Base-by-base conservation (phyloP, 2,329 filamentous ascomycete species). In the Thielaviopsis euricoi region DNA sequence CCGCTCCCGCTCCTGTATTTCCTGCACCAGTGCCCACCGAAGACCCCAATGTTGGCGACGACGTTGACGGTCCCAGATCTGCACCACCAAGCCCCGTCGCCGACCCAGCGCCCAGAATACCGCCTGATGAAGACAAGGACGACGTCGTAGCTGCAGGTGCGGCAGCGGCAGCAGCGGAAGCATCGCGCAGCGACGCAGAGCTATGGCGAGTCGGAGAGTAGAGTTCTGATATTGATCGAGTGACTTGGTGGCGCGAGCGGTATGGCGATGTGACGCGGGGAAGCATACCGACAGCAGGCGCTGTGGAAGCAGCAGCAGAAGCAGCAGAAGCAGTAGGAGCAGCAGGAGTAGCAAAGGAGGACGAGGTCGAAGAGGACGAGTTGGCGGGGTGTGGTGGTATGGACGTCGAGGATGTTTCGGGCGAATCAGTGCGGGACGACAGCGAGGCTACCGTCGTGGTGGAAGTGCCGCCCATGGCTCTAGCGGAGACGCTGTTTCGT, bases 191-290 rank as follows among this genome's bases (percentile, higher is more conserved):
- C 9, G 52, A 58, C 6, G 56, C 33, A 15, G 59, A 40, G 17
- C 56, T 57, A 9, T 50, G 59, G 25, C 56, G 56, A 21, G 49
- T 55, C 33, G 77, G 75, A 40, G 75, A 73, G 23, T 76, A 71
- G 55, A 79, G 64, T 62, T 81, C 78, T 51, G 74, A 75, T 60
- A 81, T 73, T 52, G 80, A 82, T 37, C 77, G 74, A 61, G 73
- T 76, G 60, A 80, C 71, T 63, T 78, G 76, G 63, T 80, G 79
- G 60, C 73, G 74, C 67, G 65, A 63, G 65, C 57, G 59, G 46
- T 61, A 58, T 12, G 59, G 59, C 9, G 59, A 61, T 17, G 59
- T 57, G 19, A 58, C 48, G 19, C 57, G 55, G 21, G 56, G 56
- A 21, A 52, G 26, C 9, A 33, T 10, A 6, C 58, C 56, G 17